Evolutionary conservation across 371 early-diverging fungal species (phyloP), one percentile per base, ranked within the genome.

Genomic region (Mortierella sp.): DNA sequence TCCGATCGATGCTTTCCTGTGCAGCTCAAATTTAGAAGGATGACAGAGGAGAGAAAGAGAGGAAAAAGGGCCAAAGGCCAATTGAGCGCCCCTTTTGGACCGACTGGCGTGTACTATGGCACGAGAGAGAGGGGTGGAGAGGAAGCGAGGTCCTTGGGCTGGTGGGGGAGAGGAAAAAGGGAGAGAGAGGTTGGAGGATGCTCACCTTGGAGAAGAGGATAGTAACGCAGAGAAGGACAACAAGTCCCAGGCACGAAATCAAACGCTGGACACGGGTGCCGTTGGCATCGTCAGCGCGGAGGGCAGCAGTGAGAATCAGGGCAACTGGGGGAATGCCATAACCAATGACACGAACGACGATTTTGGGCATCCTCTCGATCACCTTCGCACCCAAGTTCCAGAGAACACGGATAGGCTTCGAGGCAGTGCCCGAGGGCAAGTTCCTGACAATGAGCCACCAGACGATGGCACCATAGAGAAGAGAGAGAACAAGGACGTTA

Each of bases 161-260:
- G 48, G 48, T 3, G 23, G 12, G 60, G 9, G 37, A 37, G 9
- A 37, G 3, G 37, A 37, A 37, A 43, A 18, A 14, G n/a, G 19
- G 53, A 47, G 26, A 52, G n/a, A n/a, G n/a, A 55, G 23, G 29
- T 29, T 60, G 37, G 30, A 23, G 58, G 25, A 51, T 50, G 19
- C 48, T 71, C 83, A 85, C 87, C 57, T 72, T 81, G 19, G 96
- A 97, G 51, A 84, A 85, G 1, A 66, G 74, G 45, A 79, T 82
- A 55, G 91, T 72, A n/a, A 85, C 16, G 11, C 51, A 55, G 18
- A 93, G 66, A 48, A 95, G 89, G 53, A 94, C 80, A 57, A 89
- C 46, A 45, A 96, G 79, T 43, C 96, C 97, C 64, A 88, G 80
- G 57, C 94, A 80, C 47, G 94, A 92, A 82, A 93, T 92, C 57